phyloP scores from a whole-genome alignment of 495 filamentous ascomycete genomes.

The Penicillium nucicola region DNA sequence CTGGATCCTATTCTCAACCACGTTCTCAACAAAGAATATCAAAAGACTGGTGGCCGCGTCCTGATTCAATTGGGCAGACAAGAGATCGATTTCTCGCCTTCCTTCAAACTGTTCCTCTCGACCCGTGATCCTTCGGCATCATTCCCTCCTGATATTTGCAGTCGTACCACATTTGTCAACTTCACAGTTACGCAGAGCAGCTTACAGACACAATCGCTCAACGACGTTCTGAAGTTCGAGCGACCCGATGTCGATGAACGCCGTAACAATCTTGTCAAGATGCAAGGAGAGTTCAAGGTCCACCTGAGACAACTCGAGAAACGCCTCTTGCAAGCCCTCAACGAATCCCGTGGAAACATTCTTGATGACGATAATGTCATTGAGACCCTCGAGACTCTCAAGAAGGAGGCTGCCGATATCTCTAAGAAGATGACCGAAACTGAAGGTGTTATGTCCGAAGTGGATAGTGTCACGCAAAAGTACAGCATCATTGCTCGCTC shows the following conservation, averaged over 20 bases:
- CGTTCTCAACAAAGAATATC: constrained; percentile 98
- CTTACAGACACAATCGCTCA: constrained; percentile 94
- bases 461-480: constrained; percentile 88
- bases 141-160: constrained; percentile 98
- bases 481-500: constrained; percentile 90
- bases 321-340: constrained; percentile 86
- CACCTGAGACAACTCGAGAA: constrained; percentile 97
- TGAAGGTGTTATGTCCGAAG: constrained; percentile 96
- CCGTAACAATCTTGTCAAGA: constrained; percentile 92
- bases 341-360: constrained; percentile 96
- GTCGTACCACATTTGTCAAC: constrained; percentile 97
- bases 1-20: constrained; percentile 97
- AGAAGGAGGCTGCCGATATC: constrained; percentile 95
- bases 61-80: constrained; percentile 97
- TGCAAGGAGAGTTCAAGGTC: constrained; percentile 97
- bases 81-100: constrained; percentile 97
- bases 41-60: constrained; percentile 98
- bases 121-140: constrained; percentile 93
- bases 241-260: constrained; percentile 97
- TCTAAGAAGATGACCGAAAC: constrained; percentile 94
- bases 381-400: constrained; percentile 94
- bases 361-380: constrained; percentile 98
- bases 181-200: constrained; percentile 99
- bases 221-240: constrained; percentile 95
- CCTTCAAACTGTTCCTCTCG: constrained; percentile 93